Conservation (phyloP, 371 early-diverging fungal species). For the Mucor saturninus region DNA sequence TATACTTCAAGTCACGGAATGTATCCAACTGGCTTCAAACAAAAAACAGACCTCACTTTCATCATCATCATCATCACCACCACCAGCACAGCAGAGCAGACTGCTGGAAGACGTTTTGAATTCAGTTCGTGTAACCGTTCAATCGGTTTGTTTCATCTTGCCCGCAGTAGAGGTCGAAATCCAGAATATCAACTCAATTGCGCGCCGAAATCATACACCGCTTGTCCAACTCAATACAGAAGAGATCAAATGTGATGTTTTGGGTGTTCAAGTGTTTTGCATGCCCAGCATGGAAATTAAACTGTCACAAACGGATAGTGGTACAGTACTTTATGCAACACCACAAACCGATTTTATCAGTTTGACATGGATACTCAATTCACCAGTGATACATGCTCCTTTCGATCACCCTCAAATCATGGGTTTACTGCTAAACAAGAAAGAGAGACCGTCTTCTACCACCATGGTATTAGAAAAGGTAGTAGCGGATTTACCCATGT, state of each 20-base stretch:
- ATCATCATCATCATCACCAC: conserved; percentile 3
- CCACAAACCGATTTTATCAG: conserved; percentile 8
- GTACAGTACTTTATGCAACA: background rate
- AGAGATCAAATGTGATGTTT: background rate
- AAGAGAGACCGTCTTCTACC: background rate
- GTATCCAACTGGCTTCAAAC: background rate
- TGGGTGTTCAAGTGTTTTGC: background rate
- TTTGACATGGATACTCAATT: conserved; percentile 11
- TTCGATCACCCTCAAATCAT: background rate
- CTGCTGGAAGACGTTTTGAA: background rate
- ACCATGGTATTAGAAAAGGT: conserved; percentile 4
- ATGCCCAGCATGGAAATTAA: background rate
- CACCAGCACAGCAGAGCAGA: background rate
- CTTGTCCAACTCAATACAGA: background rate
- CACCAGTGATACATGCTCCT: conserved; percentile 1
- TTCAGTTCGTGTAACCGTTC: background rate
- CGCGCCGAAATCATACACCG: background rate
- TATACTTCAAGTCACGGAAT: background rate
- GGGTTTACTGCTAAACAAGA: background rate
- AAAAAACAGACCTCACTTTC: background rate
- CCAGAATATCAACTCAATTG: background rate
- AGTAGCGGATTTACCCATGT: conserved; percentile 2
- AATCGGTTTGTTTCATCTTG: background rate
- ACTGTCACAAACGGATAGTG: background rate
- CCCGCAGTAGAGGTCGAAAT: background rate